Evolutionary conservation across 352 stramenopile genomes (phyloP), one percentile per base, ranked within the genome.

Genomic region (Globisporangium barbulae): DNA sequence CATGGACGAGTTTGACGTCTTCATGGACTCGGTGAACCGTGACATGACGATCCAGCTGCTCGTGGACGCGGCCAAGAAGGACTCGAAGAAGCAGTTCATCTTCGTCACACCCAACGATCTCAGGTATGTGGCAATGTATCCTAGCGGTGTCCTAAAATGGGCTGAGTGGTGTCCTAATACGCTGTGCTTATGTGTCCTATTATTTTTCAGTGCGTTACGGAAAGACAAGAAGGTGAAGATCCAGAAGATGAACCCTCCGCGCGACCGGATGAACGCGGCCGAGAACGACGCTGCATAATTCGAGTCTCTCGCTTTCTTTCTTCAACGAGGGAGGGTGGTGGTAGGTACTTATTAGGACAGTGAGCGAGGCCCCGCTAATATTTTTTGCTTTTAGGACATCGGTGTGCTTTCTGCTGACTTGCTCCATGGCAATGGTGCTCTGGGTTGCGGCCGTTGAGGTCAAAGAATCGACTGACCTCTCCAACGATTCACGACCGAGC

Each of bases 1-100:
- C 41, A 98, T 99, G 92, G 97, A 99, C 71, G 97, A 99, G 81
- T 99, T 99, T 70, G 97, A 99, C 75, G 97, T 99, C 35, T 99
- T 99, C 67, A 98, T 99, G 85, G 98, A 99, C 81, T 93, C 96
- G 25, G 88, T 98, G 33, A 97, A 97, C 57, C 85, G 97, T 49
- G 98, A 98, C 37, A 93, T 98, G 68, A 97, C 96, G 2, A 94
- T 99, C 60, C 78, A 98, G 45, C 72, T 96, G 64, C 81, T 99
- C n/a, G 90, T 99, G 21, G 65, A 89, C 10, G 90, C 84, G 0
- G 85, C 83, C 21, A 93, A 94, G 71, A 76, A 78, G 47, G 82
- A 91, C 53, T 65, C 66, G 50, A 79, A 76, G 62, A 94, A 94
- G 67, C 85, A 96, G 60, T 96, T 94, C 67, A 96, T 96, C 63